Evolutionary conservation across 805 yeast genomes (phyloP), one percentile per base, ranked within the genome.

Genomic region (Barnettozyma vustinii): DNA sequence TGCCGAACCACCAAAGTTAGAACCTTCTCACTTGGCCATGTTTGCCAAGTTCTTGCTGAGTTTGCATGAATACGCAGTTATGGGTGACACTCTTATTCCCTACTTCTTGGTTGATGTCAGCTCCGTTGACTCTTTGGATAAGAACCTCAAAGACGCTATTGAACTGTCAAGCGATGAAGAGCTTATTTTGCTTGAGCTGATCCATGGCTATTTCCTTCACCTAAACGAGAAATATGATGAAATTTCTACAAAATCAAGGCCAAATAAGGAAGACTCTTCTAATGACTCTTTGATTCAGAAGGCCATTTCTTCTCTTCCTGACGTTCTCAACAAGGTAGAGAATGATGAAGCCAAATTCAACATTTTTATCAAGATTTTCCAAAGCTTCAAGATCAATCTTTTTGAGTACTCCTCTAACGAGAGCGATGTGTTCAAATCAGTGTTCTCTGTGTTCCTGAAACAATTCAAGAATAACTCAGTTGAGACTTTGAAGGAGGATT

Each of bases 81-180:
- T 30, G n/a, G 72, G 80, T 61, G 74, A 72, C 43, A 54, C 66
- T 18, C 56, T 79, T 12, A 52, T 74, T 1, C 63, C 68, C 2
- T 77, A 73, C 53, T 57, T 74, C 4, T 55, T 74, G 18, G 66
- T 70, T 41, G 87, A 80, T 56, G 42, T 70, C 2, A 70, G 79
- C 0, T 62, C 76, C 1, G 48, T 70, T 19, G 45, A 56, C 0
- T 40, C 50, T 1, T 49, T 70, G 23, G 68, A 66, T 37, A 58
- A 62, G 1, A 63, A 63, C 7, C 52, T 80, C 20, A 65, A 57
- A 30, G 53, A 58, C 12, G 52, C 58, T 16, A 55, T 74, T 26
- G 66, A 63, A 1, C 50, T 72, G 13, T 45, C 62, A 1, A 39
- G 56, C 3, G 52, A 50, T 13, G 57, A 57, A 2, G 67, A 65